phyloP scores from a whole-genome alignment of 1,284 basidiomycete species.

The Tetrapyrgos nigripes region DNA sequence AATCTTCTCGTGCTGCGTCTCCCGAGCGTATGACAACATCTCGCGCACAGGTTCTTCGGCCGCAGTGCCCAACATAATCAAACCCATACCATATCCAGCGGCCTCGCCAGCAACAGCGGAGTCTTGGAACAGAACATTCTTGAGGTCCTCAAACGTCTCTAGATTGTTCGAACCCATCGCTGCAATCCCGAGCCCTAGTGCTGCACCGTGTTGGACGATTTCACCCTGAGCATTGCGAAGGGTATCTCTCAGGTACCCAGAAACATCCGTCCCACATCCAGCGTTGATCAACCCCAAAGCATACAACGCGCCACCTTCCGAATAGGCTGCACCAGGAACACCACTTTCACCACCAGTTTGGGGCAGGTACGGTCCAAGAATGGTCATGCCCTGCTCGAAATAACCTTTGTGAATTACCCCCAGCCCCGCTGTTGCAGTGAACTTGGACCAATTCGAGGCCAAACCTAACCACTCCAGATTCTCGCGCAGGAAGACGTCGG shows the following conservation, averaged over 20 bases:
- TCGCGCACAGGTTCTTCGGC: conserved; percentile 82
- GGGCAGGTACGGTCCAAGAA: conserved; percentile 94
- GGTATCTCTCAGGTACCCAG: conserved; percentile 79
- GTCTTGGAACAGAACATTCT: conserved; percentile 88
- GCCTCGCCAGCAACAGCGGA: conserved; percentile 95
- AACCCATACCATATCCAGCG: conserved; percentile 94
- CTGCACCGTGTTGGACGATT: conserved; percentile 95
- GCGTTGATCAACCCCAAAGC: conserved; percentile 95
- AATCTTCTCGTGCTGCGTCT: conserved; percentile 98
- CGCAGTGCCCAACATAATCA: conserved; percentile 94
- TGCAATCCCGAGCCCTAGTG: conserved; percentile 91
- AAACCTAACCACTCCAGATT: conserved; percentile 95
- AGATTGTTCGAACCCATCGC: conserved; percentile 90
- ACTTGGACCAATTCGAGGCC: conserved; percentile 97
- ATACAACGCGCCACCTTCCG: conserved; percentile 93
- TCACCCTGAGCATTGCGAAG: conserved; percentile 78
- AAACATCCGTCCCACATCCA: conserved; percentile 80
- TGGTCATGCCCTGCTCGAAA: conserved; percentile 89
- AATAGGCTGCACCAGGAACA: conserved; percentile 80
- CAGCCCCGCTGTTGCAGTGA: conserved; percentile 93
- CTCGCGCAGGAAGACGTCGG: conserved; percentile 90
- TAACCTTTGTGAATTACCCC: conserved; percentile 98
- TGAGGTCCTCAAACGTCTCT: conserved; percentile 91
- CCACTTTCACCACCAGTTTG: conserved; percentile 74
- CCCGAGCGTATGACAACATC: conserved; percentile 93